Conservation (phyloP, 306 rosid species). For the cucumber (Cucumis sativus) region Cucumber_9930_V3 NC_026660.2:26192501-26193000, state of each 20-base stretch:
- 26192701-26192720: too few species aligned
- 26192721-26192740: too few species aligned
- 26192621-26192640: too few species aligned
- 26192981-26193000: not conserved
- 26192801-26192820: not conserved
- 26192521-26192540: not conserved
- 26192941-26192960: not conserved
- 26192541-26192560: not conserved
- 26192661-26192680: too few species aligned
- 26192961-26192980: not conserved
- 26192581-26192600: not conserved
- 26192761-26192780: not conserved
- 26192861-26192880: too few species aligned
- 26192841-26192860: not conserved
- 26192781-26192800: not conserved
- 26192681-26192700: too few species aligned
- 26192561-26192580: not conserved
- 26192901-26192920: not conserved
- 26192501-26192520: not conserved
- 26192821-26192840: not conserved
- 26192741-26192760: not conserved
- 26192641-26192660: too few species aligned
- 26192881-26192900: too few species aligned
- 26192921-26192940: not conserved
- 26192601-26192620: not conserved